Conservation (phyloP, 2,329 filamentous ascomycete genomes). For the Hypoxylon sp. region DNA sequence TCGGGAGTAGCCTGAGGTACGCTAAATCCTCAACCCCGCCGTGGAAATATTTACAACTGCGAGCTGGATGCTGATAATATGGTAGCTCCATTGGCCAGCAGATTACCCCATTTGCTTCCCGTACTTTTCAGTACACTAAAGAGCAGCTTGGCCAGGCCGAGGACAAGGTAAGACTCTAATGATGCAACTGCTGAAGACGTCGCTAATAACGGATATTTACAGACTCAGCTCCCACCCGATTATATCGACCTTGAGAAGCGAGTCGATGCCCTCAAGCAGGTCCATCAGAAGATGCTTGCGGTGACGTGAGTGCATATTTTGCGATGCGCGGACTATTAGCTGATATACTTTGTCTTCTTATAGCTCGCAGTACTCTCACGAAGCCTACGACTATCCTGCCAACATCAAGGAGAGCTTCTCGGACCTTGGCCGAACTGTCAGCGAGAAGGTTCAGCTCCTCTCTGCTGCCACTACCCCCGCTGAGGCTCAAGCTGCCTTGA, state of each 20-base stretch:
- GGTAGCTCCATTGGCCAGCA: conserved; percentile 76
- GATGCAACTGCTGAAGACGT: conserved; percentile 5
- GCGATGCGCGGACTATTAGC: conserved; percentile 14
- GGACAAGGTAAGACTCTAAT: conserved; percentile 77
- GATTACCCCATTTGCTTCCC: conserved; percentile 92
- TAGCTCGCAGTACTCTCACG: conserved; percentile 94
- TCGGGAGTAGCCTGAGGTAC: conserved; percentile 71
- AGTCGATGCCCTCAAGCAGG: conserved; percentile 95
- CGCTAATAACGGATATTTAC: conserved; percentile 29
- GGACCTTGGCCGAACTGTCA: conserved; percentile 94
- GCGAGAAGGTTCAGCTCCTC: conserved; percentile 93
- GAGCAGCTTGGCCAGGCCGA: conserved; percentile 96
- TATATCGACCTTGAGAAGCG: conserved; percentile 99
- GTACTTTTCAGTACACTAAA: conserved; percentile 97
- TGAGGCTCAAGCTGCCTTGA: conserved; percentile 94
- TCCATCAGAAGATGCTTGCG: conserved; percentile 96
- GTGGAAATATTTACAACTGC: conserved; percentile 35
- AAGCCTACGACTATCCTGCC: conserved; percentile 91
- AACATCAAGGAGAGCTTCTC: conserved; percentile 99
- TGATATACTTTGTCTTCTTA: conserved; percentile 42
- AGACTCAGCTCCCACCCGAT: conserved; percentile 97
- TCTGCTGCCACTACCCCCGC: conserved; percentile 87
- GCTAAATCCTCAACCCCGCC: conserved; percentile 46
- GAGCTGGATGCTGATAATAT: conserved; percentile 41
- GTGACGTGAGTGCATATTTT: conserved; percentile 80